Percentiles rank a stretch among this genome's conserved stretches.
Conservation (phyloP, 1,284 basidiomycete genomes). For the Sporisorium iseilematis-ciliati region DNA sequence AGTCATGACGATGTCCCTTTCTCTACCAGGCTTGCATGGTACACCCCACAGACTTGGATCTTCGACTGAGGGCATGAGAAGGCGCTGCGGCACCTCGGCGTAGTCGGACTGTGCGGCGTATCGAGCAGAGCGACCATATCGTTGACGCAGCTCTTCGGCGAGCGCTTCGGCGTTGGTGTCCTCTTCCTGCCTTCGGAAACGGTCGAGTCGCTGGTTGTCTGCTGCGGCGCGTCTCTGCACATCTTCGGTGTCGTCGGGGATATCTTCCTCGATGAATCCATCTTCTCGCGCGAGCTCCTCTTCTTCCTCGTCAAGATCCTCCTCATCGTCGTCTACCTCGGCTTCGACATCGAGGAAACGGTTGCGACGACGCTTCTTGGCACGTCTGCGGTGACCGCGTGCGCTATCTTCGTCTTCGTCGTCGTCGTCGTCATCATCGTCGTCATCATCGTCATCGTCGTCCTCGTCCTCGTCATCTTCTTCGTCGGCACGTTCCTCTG, state of each 20-base stretch:
- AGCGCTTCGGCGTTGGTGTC: conserved; percentile 88
- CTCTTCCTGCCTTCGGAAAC: conserved; percentile 80
- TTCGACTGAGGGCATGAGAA: conserved; percentile 95
- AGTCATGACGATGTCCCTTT: conserved; percentile 91
- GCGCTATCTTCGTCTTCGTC: conserved; percentile 55
- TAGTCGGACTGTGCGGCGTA: conserved; percentile 75
- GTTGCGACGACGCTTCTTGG: conserved; percentile 71
- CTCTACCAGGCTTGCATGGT: conserved; percentile 91
- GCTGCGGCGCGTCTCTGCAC: conserved; percentile 74
- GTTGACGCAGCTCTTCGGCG: conserved; percentile 84
- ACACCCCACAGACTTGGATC: conserved; percentile 97
- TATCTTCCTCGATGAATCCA: conserved; percentile 82
- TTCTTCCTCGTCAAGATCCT: conserved; percentile 69
- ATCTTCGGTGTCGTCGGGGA: conserved; percentile 77
- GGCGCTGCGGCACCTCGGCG: conserved; percentile 82
- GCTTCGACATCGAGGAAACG: conserved; percentile 96
- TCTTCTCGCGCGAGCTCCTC: conserved; percentile 69
- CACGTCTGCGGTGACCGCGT: conserved; percentile 41
- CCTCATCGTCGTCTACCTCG: conserved; percentile 79
- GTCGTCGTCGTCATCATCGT: conserved; percentile 63
- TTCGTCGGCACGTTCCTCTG: conserved; percentile 50
- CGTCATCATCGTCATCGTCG: conserved; percentile 60
- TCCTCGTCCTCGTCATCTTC: conserved; percentile 56
- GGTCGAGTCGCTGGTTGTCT: conserved; percentile 83
- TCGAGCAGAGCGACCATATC: conserved; percentile 76